Conservation (phyloP, 306 rosid genomes). For the Fragaria ananassa region DNA sequence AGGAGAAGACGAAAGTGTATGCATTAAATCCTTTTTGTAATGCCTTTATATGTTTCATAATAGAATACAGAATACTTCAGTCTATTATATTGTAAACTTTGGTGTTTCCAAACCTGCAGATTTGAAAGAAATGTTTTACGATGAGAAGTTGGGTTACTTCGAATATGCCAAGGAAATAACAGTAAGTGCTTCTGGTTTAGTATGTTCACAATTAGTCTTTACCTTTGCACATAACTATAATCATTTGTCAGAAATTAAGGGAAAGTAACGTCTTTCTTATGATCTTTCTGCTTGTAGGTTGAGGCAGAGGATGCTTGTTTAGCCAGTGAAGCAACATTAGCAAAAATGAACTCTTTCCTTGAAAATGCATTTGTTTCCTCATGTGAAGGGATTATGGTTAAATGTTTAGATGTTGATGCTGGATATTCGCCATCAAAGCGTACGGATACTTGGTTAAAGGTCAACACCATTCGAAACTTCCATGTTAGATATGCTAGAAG, state of each 20-base stretch:
- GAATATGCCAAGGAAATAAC: slow-evolving; percentile 80
- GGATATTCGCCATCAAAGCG: slow-evolving; percentile 92
- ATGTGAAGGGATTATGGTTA: slow-evolving; percentile 94
- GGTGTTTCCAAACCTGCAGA: slow-evolving; percentile 36
- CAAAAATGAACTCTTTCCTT: slow-evolving; percentile 56
- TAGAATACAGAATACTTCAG: not conserved
- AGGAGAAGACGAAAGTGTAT: slow-evolving; percentile 72
- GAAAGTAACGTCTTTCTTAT: not conserved
- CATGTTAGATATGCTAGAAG: not conserved
- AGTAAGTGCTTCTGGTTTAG: slow-evolving; percentile 42
- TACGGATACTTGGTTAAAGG: slow-evolving; percentile 84
- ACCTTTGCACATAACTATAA: not conserved
- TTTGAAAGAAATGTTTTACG: slow-evolving; percentile 62
- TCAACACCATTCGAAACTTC: slow-evolving; percentile 22
- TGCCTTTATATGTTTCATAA: not conserved
- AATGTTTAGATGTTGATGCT: slow-evolving; percentile 79
- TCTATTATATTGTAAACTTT: not conserved
- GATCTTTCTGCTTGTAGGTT: slow-evolving; percentile 43
- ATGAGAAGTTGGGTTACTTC: slow-evolving; percentile 66
- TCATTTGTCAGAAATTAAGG: not conserved
- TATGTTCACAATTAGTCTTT: not conserved
- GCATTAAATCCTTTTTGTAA: slow-evolving; percentile 28
- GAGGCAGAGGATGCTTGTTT: slow-evolving; percentile 73
- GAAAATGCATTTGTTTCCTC: slow-evolving; percentile 67
- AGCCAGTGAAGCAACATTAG: slow-evolving; percentile 53